phyloP scores from a whole-genome alignment of 164 flowering plant genomes.

The Tetrastigma voinierianum region DNA sequence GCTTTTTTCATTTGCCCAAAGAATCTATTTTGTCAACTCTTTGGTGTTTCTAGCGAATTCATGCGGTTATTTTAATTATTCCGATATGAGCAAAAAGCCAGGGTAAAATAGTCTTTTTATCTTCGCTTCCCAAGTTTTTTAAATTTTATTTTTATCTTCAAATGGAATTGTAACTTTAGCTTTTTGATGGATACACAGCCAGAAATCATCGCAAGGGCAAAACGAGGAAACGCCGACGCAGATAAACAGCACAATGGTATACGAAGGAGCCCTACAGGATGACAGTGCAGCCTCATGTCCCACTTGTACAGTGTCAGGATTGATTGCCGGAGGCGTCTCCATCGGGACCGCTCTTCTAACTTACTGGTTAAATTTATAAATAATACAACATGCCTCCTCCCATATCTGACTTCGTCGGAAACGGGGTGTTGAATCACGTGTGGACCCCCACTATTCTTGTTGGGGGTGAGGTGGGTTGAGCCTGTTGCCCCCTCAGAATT shows the following conservation, averaged over 20 bases:
- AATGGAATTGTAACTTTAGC: slow-evolving; percentile 17
- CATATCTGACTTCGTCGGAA: too few relatives aligned
- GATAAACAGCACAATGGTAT: slow-evolving; percentile 52
- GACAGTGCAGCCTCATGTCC: slow-evolving; percentile 28
- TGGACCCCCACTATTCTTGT: too few relatives aligned
- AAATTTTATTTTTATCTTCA: neutral
- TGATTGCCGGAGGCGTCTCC: slow-evolving; percentile 25
- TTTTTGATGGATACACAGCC: slow-evolving; percentile 42
- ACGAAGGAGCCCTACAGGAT: slow-evolving; percentile 37
- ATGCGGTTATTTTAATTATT: too few relatives aligned
- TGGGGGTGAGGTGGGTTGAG: too few relatives aligned
- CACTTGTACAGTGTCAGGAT: slow-evolving; percentile 4
- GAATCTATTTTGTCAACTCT: too few relatives aligned
- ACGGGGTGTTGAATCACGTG: too few relatives aligned
- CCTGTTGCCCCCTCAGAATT: too few relatives aligned
- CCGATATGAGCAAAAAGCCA: too few relatives aligned
- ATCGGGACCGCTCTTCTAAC: slow-evolving; percentile 20
- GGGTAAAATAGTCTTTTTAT: too few relatives aligned
- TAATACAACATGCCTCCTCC: too few relatives aligned
- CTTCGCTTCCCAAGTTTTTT: too few relatives aligned
- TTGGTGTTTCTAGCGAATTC: too few relatives aligned
- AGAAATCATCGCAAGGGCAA: slow-evolving; percentile 46
- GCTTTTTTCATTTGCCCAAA: neutral
- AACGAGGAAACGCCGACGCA: slow-evolving; percentile 9
- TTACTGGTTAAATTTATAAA: neutral